phyloP scores from a whole-genome alignment of 2,329 filamentous ascomycete genomes.

The Moelleriella libera region DNA sequence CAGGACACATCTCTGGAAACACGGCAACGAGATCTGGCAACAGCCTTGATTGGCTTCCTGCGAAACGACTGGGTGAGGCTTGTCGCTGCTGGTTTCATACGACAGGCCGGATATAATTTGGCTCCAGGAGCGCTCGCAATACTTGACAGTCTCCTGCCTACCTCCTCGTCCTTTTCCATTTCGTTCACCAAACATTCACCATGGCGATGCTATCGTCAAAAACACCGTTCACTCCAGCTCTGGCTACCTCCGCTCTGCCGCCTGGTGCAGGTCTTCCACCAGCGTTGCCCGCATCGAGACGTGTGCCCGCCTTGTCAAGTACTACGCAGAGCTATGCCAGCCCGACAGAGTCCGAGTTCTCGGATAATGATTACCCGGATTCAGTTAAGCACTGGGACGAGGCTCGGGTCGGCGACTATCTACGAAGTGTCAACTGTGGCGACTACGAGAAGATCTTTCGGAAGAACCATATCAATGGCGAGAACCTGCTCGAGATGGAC shows the following conservation, averaged over 20 bases:
- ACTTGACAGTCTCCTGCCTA: neutral
- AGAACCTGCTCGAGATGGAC: conserved; percentile 93
- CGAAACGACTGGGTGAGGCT: neutral
- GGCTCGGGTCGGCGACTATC: conserved; percentile 79
- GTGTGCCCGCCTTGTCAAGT: conserved; percentile 33
- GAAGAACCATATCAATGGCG: conserved; percentile 92
- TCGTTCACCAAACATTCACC: conserved; percentile 14
- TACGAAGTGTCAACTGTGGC: conserved; percentile 79
- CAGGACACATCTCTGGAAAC: neutral
- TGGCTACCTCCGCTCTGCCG: conserved; percentile 31
- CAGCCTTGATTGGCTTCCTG: no score
- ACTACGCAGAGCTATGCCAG: conserved; percentile 53
- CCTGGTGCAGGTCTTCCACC: conserved; percentile 30
- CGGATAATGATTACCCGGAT: conserved; percentile 63
- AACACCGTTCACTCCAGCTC: conserved; percentile 46
- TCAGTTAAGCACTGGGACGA: conserved; percentile 81
- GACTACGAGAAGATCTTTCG: conserved; percentile 87
- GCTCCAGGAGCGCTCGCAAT: neutral
- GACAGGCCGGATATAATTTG: neutral
- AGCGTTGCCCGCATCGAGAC: conserved; percentile 35
- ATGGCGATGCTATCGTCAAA: conserved; percentile 72
- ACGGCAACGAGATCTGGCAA: no score
- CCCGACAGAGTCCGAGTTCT: conserved; percentile 87
- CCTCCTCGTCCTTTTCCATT: neutral
- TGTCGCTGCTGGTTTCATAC: neutral